Conservation (phyloP, 192 early-diverging fungal species). For the Entrophospora sp. region DNA sequence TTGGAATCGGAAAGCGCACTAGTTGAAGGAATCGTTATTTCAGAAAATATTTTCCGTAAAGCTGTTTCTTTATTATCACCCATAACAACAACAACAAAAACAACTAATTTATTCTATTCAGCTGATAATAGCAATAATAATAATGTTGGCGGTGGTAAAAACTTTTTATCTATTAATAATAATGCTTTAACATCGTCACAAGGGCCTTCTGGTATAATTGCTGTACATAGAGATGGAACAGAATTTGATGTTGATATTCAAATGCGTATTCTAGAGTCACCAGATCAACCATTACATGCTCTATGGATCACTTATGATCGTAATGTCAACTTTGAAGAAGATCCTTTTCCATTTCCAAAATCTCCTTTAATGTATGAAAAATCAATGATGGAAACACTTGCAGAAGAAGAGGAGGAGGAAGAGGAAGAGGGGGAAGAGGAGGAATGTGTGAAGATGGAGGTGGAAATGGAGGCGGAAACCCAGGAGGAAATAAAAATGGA, state of each 20-base stretch:
- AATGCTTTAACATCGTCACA: no score
- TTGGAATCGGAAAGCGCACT: slow-evolving; percentile 29
- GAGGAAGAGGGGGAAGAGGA: slow-evolving; percentile 6
- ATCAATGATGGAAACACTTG: no score
- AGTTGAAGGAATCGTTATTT: slow-evolving; percentile 31
- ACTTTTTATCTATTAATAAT: neutral
- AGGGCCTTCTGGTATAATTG: slow-evolving; percentile 37
- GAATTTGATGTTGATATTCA: slow-evolving; percentile 51
- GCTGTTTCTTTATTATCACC: slow-evolving; percentile 23
- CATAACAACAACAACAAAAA: slow-evolving; percentile 17
- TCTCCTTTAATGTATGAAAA: neutral
- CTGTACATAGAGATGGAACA: slow-evolving; percentile 53
- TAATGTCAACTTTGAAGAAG: slow-evolving; percentile 32
- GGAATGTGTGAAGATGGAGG: no score
- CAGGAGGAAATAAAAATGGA: slow-evolving; percentile 4
- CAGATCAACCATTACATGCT: slow-evolving; percentile 43
- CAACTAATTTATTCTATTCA: no score
- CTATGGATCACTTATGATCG: slow-evolving; percentile 60
- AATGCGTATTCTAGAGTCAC: slow-evolving; percentile 42
- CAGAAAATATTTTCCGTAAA: slow-evolving; percentile 28
- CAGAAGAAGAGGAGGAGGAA: no score
- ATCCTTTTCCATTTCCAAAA: no score
- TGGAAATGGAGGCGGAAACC: no score
- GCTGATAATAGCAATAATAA: no score
- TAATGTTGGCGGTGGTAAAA: neutral